These are phyloP conservation scores for Plasmopara muralis DNA, from an alignment of 352 stramenopile species.

Conservation along the genomic window DNA sequence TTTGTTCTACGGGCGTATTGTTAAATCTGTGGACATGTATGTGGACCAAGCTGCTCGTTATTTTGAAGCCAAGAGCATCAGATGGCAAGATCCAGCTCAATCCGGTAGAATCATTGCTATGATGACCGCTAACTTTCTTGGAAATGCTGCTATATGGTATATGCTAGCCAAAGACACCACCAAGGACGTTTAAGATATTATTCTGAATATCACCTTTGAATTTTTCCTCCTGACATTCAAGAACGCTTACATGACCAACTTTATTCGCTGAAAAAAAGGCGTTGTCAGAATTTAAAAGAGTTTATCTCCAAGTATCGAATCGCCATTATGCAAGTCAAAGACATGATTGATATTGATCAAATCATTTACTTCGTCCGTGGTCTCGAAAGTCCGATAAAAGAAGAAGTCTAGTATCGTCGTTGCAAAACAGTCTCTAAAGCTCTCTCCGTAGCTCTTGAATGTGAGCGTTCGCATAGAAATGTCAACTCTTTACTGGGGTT, in stretches of 20 bases:
- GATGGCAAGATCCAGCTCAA: neutral
- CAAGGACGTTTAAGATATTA: neutral
- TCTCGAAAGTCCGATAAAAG: neutral
- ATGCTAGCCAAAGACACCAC: neutral
- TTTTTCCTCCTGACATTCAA: constrained; percentile 1
- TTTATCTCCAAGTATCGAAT: neutral
- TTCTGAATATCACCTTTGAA: neutral
- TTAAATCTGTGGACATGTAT: neutral
- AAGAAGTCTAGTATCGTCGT: neutral
- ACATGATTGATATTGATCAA: neutral
- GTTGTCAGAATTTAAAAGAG: neutral
- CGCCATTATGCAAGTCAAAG: neutral
- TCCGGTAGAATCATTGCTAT: neutral
- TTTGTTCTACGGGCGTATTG: too few relatives aligned
- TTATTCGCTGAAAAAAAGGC: neutral
- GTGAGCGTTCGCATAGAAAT: neutral
- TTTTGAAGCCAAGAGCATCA: neutral
- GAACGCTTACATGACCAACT: neutral
- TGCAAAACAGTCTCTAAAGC: neutral
- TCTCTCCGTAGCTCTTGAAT: neutral
- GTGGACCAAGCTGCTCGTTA: neutral
- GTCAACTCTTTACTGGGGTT: neutral
- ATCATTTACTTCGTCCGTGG: neutral
- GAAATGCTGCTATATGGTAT: neutral
- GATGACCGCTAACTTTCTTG: neutral